Conservation (phyloP, 1,284 basidiomycete species). For the Heliocybe sulcata region DNA sequence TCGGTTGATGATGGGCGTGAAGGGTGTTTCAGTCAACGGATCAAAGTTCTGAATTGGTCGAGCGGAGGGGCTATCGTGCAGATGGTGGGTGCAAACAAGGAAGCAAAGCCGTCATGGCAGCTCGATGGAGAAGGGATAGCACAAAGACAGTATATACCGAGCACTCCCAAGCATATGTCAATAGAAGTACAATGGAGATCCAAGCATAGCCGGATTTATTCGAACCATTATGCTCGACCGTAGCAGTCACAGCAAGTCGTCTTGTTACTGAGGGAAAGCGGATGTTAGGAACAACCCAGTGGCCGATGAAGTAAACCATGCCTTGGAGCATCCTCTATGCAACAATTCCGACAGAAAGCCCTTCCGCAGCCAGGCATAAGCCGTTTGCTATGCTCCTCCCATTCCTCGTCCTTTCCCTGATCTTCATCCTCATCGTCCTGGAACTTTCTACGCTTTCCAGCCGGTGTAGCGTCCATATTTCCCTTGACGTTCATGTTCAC, state of each 20-base stretch:
- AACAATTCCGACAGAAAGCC: slow-evolving; percentile 23
- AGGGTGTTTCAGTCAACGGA: too few relatives aligned
- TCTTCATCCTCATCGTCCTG: slow-evolving; percentile 10
- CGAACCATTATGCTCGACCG: slow-evolving; percentile 2
- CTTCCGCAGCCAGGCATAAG: slow-evolving; percentile 21
- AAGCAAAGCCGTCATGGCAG: not conserved
- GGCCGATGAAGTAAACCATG: slow-evolving; percentile 4
- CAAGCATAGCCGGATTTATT: not conserved
- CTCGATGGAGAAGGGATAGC: not conserved
- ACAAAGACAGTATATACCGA: not conserved
- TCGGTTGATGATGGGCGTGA: not conserved
- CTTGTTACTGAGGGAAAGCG: slow-evolving; percentile 4
- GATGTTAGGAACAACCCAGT: not conserved
- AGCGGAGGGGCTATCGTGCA: too few relatives aligned
- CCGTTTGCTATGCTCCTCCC: slow-evolving; percentile 3
- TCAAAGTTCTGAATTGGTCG: too few relatives aligned
- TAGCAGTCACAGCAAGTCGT: slow-evolving; percentile 13
- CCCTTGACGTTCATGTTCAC: slow-evolving; percentile 2
- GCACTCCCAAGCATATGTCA: not conserved
- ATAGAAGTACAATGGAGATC: not conserved
- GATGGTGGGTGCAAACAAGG: not conserved
- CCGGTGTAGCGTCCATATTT: not conserved
- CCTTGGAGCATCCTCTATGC: slow-evolving; percentile 22
- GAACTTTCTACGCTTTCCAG: not conserved
- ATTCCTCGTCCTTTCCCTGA: slow-evolving; percentile 4